These are phyloP conservation scores for Phyllachora maydis DNA, from an alignment of 2,329 filamentous ascomycete species.

Conservation along the genomic window DNA sequence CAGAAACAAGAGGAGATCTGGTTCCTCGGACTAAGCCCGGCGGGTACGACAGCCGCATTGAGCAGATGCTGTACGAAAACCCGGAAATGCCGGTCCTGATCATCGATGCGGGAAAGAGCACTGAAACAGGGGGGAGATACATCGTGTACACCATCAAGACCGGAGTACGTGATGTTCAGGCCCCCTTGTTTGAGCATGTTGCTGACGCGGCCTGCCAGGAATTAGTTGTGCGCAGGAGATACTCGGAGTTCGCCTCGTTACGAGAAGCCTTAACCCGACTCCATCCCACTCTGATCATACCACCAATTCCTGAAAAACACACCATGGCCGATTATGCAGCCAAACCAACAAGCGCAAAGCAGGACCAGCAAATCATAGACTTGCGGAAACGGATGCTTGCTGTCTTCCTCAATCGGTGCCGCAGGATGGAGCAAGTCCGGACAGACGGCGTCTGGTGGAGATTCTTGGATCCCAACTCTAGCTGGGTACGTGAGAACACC, in stretches of 20 bases:
- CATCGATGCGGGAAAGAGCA: slow-evolving; percentile 85
- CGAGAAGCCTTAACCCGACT: slow-evolving; percentile 74
- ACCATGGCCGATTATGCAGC: slow-evolving; percentile 97
- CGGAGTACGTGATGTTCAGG: slow-evolving; percentile 36
- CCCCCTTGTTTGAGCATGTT: neutral
- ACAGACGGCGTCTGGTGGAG: slow-evolving; percentile 95
- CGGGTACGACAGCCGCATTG: slow-evolving; percentile 84
- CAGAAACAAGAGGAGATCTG: no score
- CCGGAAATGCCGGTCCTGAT: slow-evolving; percentile 80
- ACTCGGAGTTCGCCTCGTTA: slow-evolving; percentile 89
- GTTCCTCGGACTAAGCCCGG: slow-evolving; percentile 52
- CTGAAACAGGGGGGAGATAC: slow-evolving; percentile 76
- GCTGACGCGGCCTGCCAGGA: slow-evolving; percentile 34
- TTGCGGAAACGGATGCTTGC: slow-evolving; percentile 90
- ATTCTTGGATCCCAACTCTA: slow-evolving; percentile 92
- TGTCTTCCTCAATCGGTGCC: slow-evolving; percentile 85
- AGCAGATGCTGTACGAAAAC: slow-evolving; percentile 94
- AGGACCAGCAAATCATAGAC: slow-evolving; percentile 93
- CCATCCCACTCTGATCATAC: slow-evolving; percentile 87
- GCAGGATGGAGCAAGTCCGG: slow-evolving; percentile 76
- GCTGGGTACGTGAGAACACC: slow-evolving; percentile 51
- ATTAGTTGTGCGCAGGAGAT: slow-evolving; percentile 81
- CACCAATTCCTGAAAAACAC: slow-evolving; percentile 96
- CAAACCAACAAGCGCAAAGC: slow-evolving; percentile 93
- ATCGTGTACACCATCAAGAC: slow-evolving; percentile 97